phyloP scores from a whole-genome alignment of 441 rosid genomes.

The Adansonia madagascariensis region DNA sequence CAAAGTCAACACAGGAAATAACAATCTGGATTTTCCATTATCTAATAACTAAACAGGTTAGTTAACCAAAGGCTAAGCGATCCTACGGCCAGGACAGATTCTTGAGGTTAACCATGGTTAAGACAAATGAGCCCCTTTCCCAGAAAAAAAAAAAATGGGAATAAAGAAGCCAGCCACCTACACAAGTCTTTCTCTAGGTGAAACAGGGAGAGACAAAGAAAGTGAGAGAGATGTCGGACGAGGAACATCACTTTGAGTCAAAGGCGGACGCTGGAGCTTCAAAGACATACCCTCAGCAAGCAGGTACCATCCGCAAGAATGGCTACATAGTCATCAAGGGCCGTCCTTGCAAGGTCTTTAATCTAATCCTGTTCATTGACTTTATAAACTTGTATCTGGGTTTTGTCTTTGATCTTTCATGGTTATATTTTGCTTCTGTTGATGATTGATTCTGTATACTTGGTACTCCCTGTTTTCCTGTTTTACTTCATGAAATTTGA shows the following conservation, averaged over 20 bases:
- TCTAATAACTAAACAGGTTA: background rate
- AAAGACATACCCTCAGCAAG: constrained; percentile 70
- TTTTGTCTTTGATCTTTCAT: constrained; percentile 16
- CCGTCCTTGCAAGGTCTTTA: constrained; percentile 67
- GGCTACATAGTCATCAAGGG: constrained; percentile 66
- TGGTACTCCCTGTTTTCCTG: background rate
- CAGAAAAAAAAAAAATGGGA: background rate
- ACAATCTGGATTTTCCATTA: background rate
- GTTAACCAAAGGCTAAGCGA: background rate
- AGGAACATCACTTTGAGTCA: constrained; percentile 74
- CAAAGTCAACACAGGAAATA: background rate
- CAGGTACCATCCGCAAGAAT: constrained; percentile 66
- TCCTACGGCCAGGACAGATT: constrained; percentile 26
- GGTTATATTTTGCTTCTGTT: constrained; percentile 4
- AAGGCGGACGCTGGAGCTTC: constrained; percentile 81
- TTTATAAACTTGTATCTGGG: background rate
- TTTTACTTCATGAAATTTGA: background rate
- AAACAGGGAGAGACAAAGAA: background rate
- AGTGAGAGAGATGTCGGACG: constrained; percentile 57
- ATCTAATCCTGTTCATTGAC: background rate
- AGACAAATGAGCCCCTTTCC: background rate
- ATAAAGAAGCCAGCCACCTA: background rate
- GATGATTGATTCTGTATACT: background rate
- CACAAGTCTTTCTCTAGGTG: background rate
- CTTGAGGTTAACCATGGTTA: constrained; percentile 16